Evolutionary conservation across 1,139 yeast genomes (phyloP).

Genomic region (Lodderomyces parapsilosis): DNA sequence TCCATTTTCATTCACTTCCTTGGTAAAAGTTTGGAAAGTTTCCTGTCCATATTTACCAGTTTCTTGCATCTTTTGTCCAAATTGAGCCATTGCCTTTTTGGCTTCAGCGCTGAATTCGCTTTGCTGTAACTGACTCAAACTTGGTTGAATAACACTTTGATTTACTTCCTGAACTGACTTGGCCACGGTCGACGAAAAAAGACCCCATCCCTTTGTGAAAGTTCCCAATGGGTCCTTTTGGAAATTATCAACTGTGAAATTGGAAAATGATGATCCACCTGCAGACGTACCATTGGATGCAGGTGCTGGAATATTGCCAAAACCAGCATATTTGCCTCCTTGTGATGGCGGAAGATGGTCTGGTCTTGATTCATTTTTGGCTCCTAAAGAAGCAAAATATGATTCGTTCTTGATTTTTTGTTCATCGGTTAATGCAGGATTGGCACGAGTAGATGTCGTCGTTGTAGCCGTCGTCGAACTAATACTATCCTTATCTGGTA

Average conservation of each 20-base stretch:
- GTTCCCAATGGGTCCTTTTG: constrained; percentile 90
- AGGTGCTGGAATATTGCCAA: constrained; percentile 76
- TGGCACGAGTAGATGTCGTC: constrained; percentile 3
- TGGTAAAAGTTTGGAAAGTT: constrained; percentile 63
- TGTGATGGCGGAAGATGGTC: constrained; percentile 85
- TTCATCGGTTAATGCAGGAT: constrained; percentile 14
- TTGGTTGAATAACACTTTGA: constrained; percentile 85
- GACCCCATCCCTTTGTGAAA: constrained; percentile 88
- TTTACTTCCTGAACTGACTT: constrained; percentile 84
- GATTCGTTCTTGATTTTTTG: constrained; percentile 70
- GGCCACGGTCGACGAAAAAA: constrained; percentile 79
- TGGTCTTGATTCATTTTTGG: constrained; percentile 69
- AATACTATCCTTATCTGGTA: constrained; percentile 29
- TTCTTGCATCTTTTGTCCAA: constrained; percentile 90
- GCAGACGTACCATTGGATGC: constrained; percentile 17
- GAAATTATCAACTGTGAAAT: constrained; percentile 69
- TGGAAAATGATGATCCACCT: constrained; percentile 37
- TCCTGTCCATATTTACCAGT: constrained; percentile 74
- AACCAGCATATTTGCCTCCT: constrained; percentile 91
- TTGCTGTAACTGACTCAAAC: constrained; percentile 76
- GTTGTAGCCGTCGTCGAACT: neutral
- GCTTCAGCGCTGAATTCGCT: constrained; percentile 81
- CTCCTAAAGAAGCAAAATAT: constrained; percentile 79
- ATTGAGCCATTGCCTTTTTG: constrained; percentile 88
- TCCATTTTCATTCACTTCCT: constrained; percentile 37